These are phyloP conservation scores for Termitomyces sp. DNA, from an alignment of 768 basidiomycete species.

Conservation along the genomic window DNA sequence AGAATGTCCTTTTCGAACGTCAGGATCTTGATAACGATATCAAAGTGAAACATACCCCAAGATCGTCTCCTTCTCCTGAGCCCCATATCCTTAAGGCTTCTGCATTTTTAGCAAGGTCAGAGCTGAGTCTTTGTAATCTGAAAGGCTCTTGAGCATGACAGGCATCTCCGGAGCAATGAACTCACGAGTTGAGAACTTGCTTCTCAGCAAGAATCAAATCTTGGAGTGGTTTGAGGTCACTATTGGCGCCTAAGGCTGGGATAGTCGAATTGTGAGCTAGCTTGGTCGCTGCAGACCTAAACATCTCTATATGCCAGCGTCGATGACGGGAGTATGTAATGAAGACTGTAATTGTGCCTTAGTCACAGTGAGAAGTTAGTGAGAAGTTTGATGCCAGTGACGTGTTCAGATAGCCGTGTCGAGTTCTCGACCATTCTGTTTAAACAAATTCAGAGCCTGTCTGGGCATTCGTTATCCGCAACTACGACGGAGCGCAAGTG, in stretches of 20 bases:
- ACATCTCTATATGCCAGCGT: slow-evolving; percentile 41
- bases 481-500: too few species aligned
- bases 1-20: slow-evolving; percentile 60
- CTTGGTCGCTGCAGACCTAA: slow-evolving; percentile 73
- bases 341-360: too few species aligned
- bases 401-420: too few species aligned
- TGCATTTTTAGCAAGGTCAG: slow-evolving; percentile 63
- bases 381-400: too few species aligned
- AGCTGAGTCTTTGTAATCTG: slow-evolving; percentile 64
- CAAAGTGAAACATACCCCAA: slow-evolving; percentile 49
- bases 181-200: slow-evolving; percentile 69
- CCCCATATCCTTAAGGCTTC: slow-evolving; percentile 77
- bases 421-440: too few species aligned
- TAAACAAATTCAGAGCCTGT: too few species aligned
- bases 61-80: slow-evolving; percentile 77
- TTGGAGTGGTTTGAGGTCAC: slow-evolving; percentile 78
- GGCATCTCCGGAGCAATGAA: slow-evolving; percentile 16
- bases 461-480: too few species aligned
- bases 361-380: too few species aligned
- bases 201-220: slow-evolving; percentile 92
- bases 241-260: slow-evolving; percentile 64
- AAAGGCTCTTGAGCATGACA: neutral
- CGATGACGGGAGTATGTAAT: neutral
- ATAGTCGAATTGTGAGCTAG: slow-evolving; percentile 88
- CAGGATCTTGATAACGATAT: neutral